A percentile compares a stretch with the other conserved stretches of the same genome.
phyloP scores from a whole-genome alignment of 495 filamentous ascomycete genomes.

The Aspergillus steynii region DNA sequence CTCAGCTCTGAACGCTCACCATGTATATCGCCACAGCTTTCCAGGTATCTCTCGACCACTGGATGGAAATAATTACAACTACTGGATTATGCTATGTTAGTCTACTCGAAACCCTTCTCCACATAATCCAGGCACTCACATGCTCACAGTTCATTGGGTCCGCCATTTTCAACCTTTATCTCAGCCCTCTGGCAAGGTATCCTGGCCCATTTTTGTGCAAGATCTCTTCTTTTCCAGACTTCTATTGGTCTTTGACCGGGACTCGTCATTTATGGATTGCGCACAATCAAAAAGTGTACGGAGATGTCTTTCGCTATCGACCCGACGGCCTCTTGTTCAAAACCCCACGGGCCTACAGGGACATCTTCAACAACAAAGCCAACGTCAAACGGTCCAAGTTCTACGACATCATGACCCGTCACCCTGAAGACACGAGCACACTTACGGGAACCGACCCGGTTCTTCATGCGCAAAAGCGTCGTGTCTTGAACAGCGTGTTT shows the following conservation, averaged over 20 bases:
- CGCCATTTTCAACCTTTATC: constrained; percentile 7
- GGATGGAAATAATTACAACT: background rate
- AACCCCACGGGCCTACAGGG: constrained; percentile 8
- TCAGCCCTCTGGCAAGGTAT: constrained; percentile 12
- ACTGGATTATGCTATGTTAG: constrained; percentile 1
- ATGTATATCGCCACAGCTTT: background rate
- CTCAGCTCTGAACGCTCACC: no score
- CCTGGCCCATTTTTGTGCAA: constrained; percentile 9
- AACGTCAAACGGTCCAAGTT: constrained; percentile 15
- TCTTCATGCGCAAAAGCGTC: constrained; percentile 10
- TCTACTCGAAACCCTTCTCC: background rate
- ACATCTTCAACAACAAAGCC: constrained; percentile 13
- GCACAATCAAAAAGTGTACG: constrained; percentile 11
- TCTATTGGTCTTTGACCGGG: constrained; percentile 9
- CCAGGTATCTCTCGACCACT: background rate
- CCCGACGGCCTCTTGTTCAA: constrained; percentile 12
- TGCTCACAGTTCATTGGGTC: constrained; percentile 2
- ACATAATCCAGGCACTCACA: background rate
- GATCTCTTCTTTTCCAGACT: constrained; percentile 6
- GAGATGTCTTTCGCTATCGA: constrained; percentile 11
- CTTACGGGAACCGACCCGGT: constrained; percentile 11
- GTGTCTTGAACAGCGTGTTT: constrained; percentile 9
- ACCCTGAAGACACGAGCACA: constrained; percentile 7
- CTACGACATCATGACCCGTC: constrained; percentile 14
- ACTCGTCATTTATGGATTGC: constrained; percentile 11